These are phyloP conservation scores for Cladophialophora carrionii DNA, from an alignment of 2,329 filamentous ascomycete genomes.

Conservation along the genomic window DNA sequence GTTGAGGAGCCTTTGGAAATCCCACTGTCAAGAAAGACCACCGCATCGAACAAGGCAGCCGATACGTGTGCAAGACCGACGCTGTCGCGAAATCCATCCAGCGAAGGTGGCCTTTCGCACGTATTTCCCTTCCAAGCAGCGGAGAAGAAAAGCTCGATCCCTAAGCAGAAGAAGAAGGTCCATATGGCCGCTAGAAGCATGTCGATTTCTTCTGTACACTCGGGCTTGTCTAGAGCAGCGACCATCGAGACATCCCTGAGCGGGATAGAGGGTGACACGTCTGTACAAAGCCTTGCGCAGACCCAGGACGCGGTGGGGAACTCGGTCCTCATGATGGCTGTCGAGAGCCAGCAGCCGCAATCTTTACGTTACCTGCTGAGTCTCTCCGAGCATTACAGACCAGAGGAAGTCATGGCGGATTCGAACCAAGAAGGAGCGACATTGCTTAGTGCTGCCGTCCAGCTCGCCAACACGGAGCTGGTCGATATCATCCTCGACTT, in stretches of 20 bases:
- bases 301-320: conserved; percentile 70
- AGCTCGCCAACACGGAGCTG: conserved; percentile 74
- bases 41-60: conserved; percentile 29
- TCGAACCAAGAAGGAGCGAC: conserved; percentile 88
- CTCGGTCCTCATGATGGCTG: conserved; percentile 84
- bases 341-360: conserved; percentile 71
- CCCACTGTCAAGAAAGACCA: conserved; percentile 34
- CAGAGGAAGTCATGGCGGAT: conserved; percentile 74
- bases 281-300: conserved; percentile 66
- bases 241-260: conserved; percentile 75
- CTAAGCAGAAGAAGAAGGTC: conserved; percentile 67
- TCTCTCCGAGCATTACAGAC: conserved; percentile 74
- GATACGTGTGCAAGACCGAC: conserved; percentile 29
- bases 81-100: conserved; percentile 48
- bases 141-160: conserved; percentile 46
- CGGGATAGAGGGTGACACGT: conserved; percentile 81
- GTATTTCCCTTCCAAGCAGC: conserved; percentile 84
- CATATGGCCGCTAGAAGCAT: conserved; percentile 88
- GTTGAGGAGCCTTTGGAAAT: conserved; percentile 48
- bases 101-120: conserved; percentile 65
- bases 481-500: conserved; percentile 76
- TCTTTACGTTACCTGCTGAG: conserved; percentile 79
- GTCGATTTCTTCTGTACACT: conserved; percentile 82
- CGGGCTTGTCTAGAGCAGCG: conserved; percentile 76
- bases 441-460: conserved; percentile 84